Conservation (phyloP, 1,139 yeast genomes). For the Blastobotrys niveus region DNA sequence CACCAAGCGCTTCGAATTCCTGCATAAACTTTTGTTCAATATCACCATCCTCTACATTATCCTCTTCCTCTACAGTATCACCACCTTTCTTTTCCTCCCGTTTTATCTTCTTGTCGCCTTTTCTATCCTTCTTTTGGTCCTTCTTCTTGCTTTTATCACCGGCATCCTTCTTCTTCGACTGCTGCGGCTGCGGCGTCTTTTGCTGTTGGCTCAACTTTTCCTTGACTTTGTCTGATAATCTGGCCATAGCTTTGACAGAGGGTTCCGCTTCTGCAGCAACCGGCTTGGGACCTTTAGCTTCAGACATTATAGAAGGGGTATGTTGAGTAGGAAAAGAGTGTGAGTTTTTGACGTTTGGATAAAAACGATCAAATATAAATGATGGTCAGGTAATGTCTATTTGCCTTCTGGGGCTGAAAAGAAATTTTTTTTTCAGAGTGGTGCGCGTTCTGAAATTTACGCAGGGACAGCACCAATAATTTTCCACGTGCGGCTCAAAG, state of each 20-base stretch:
- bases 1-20: conserved; percentile 48
- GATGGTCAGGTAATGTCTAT: too few species aligned
- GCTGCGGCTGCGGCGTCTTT: conserved; percentile 25
- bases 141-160: conserved; percentile 11
- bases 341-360: neutral
- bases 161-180: conserved; percentile 18
- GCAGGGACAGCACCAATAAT: too few species aligned
- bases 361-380: too few species aligned
- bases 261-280: conserved; percentile 9
- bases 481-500: too few species aligned
- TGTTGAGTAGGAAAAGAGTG: too few species aligned
- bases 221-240: conserved; percentile 24
- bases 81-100: conserved; percentile 13
- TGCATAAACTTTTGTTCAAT: conserved; percentile 18
- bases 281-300: neutral
- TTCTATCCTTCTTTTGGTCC: conserved; percentile 9
- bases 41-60: conserved; percentile 3
- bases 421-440: too few species aligned
- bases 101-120: conserved; percentile 18
- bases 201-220: conserved; percentile 13
- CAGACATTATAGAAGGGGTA: neutral
- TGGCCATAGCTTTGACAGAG: conserved; percentile 13
- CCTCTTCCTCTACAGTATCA: neutral
- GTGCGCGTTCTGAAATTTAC: too few species aligned
- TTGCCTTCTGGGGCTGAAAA: too few species aligned